Evolutionary conservation across 1,284 basidiomycete genomes (phyloP), one percentile per base, ranked within the genome.

Genomic region (Spongispora temasekensis): DNA sequence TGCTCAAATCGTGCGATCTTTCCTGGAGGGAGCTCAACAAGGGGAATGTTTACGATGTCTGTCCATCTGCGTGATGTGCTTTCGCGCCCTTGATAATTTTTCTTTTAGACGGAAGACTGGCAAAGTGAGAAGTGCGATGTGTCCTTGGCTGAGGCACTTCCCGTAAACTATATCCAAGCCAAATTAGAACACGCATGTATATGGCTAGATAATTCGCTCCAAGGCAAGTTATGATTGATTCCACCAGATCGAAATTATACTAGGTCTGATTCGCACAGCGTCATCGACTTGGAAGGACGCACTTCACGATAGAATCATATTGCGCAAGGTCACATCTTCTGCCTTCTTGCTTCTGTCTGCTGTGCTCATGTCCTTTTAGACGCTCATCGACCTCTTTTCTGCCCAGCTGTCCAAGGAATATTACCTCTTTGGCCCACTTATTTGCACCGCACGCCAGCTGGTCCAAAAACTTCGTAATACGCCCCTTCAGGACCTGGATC

Each of bases 41-140:
- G 70, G 86, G 88, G 25, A 80, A 85, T 58, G 81, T 95, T 19
- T 78, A 87, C 59, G 94, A 97, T 77, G 93, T 93, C 65, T 68
- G 89, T 83, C 40, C 58, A n/a, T n/a, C n/a, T n/a, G n/a, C 53
- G 54, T 62, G 53, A 55, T 59, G 55, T 60, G 51, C 57, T 63
- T 31, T 61, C 44, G 53, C 61, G 53, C 44, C 56, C 62, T 48
- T 61, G n/a, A 66, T 60, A 28, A 53, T 53, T 54, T 65, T 54
- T 40, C 31, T 61, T 65, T 50, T n/a, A 93, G 90, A 81, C 86
- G 57, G 95, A 97, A 79, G 95, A 96, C 70, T 93, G 89, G 84
- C 89, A 92, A 71, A 83, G 88, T 59, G 94, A 96, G 66, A 94
- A 95, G 76, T 90, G 88, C 67, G 93, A 94, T 21, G 80, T 94